Percentiles rank a stretch among this genome's conserved stretches.
Evolutionary conservation across 108 stramenopile species (phyloP).

Genomic region (Fistulifera solaris): DNA sequence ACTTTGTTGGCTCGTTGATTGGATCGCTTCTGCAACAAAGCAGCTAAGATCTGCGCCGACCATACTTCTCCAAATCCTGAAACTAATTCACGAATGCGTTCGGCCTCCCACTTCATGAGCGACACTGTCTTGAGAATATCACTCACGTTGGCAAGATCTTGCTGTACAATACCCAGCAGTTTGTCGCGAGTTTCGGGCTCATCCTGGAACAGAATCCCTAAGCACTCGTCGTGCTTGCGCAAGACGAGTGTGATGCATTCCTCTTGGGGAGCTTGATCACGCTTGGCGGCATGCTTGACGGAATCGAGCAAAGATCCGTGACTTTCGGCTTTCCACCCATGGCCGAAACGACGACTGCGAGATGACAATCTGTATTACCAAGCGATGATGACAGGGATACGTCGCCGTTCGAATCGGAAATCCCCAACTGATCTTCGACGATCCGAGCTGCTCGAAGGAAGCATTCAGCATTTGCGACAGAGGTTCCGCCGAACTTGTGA

Average conservation of each 20-base stretch:
- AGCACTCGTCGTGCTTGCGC: slow-evolving; percentile 39
- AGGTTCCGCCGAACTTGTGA: slow-evolving; percentile 76
- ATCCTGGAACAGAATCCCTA: slow-evolving; percentile 28
- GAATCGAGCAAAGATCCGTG: slow-evolving; percentile 78
- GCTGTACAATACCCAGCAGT: slow-evolving; percentile 31
- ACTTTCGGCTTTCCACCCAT: slow-evolving; percentile 91
- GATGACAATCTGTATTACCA: neutral
- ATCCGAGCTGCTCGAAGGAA: slow-evolving; percentile 37
- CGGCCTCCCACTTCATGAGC: slow-evolving; percentile 68
- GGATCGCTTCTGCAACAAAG: slow-evolving; percentile 23
- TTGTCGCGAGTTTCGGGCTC: slow-evolving; percentile 15
- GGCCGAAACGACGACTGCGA: slow-evolving; percentile 75
- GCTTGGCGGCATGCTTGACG: slow-evolving; percentile 44
- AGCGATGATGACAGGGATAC: neutral
- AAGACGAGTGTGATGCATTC: slow-evolving; percentile 18
- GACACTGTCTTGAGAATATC: slow-evolving; percentile 79
- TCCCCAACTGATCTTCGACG: slow-evolving; percentile 32
- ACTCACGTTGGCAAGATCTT: slow-evolving; percentile 55
- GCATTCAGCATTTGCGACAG: slow-evolving; percentile 52
- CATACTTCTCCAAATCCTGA: slow-evolving; percentile 85
- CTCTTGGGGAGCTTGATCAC: slow-evolving; percentile 35
- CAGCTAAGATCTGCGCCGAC: slow-evolving; percentile 68
- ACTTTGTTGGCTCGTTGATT: neutral
- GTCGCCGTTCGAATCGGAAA: neutral
- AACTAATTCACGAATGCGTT: slow-evolving; percentile 52